phyloP scores from a whole-genome alignment of 169 alveolate species.

The Plasmodium reichenowi region DNA sequence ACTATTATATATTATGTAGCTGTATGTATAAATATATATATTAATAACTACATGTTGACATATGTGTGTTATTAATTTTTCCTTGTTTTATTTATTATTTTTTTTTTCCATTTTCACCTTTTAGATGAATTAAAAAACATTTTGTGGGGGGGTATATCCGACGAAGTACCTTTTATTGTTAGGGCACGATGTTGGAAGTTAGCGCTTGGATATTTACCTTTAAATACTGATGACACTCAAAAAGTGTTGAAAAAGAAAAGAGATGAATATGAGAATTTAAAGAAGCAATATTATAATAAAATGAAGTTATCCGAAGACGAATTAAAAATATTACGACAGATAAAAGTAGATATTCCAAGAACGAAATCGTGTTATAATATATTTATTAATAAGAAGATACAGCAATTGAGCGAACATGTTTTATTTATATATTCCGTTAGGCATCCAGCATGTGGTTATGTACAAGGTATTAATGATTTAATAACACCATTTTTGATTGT shows the following conservation, averaged over 20 bases:
- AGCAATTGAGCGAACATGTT: constrained; percentile 91
- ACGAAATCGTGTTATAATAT: constrained; percentile 88
- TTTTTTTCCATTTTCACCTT: neutral
- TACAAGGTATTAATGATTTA: constrained; percentile 95
- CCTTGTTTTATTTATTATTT: constrained; percentile 1
- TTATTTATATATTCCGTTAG: constrained; percentile 93
- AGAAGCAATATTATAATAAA: constrained; percentile 51
- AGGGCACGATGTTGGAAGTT: constrained; percentile 90
- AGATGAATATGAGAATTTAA: constrained; percentile 83
- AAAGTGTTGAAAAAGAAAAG: constrained; percentile 82
- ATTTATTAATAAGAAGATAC: constrained; percentile 87
- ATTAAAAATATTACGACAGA: constrained; percentile 82
- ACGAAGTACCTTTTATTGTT: constrained; percentile 83
- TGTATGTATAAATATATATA: neutral
- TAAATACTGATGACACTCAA: constrained; percentile 81
- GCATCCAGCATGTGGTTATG: constrained; percentile 96
- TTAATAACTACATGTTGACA: neutral
- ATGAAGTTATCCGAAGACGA: constrained; percentile 58
- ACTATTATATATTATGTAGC: too few relatives aligned
- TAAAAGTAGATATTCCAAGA: constrained; percentile 92
- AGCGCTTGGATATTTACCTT: constrained; percentile 90
- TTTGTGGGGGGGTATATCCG: constrained; percentile 90
- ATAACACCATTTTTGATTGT: constrained; percentile 86
- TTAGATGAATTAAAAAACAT: constrained; percentile 80
- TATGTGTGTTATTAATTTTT: neutral